Base-by-base conservation (phyloP, 345 rosid species). In the Eucalyptus fibrosa region DNA sequence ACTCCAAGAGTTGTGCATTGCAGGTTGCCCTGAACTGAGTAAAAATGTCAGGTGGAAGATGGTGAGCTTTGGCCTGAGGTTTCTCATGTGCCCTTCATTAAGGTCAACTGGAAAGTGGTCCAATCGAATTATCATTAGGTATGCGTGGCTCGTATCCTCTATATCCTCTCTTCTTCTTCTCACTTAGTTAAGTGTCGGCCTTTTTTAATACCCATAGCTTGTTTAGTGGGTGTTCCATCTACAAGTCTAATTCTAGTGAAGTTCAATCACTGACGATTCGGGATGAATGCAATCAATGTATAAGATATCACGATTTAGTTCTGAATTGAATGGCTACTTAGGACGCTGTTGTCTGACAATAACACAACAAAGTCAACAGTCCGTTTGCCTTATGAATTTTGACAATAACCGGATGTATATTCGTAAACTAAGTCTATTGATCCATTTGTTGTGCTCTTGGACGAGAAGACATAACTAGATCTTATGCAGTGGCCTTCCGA, bases 401-500 rank as follows among this genome's bases (percentile, higher is more conserved):
- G 81, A 69, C 81, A 69, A 69, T 9, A 69, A 34, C 24, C 44
- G 7, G 81, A 69, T 9, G 13, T 5, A 67, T 69, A 69, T 34
- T 69, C 23, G 24, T 32, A 23, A 9, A 69, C 42, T 17, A 69
- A 69, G 24, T 34, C 81, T 69, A 69, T 69, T 69, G 44, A 24
- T 69, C 24, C 44, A 4, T 34, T 69, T 32, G 42, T 17, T 69
- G 81, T 69, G 81, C 81, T 69, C 44, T 69, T 21, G 44, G 81
- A 69, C 13, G 7, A 69, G 81, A 34, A 34, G 81, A 18, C 81
- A 34, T 69, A 17, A 18, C 23, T 69, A 32, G 42, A 69, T 69
- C 42, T 0, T 34, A 1, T 17, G 11, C 13, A 18, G 4, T 32
- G 10, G 23, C 21, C 4, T 1, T 69, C 42, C 3, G 24, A 69